These are phyloP conservation scores for Sphagnum fallax DNA, from an alignment of 228 moss, liverwort and hornwort genomes.

Conservation along the genomic window DNA sequence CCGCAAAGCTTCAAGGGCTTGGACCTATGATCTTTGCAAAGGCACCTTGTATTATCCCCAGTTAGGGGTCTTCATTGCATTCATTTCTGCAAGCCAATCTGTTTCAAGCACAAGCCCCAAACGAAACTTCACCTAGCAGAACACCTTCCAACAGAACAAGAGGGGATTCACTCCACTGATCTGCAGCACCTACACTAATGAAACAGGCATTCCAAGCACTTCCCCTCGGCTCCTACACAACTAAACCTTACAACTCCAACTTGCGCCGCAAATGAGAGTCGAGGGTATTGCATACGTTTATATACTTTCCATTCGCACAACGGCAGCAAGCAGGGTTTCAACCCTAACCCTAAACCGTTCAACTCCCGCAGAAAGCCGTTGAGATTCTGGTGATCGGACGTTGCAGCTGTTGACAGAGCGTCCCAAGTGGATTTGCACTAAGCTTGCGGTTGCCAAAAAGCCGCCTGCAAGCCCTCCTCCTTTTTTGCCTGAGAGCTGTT, in stretches of 20 bases:
- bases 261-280: background rate
- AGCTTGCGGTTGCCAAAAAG: background rate
- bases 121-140: background rate
- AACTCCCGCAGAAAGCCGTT: constrained; percentile 4
- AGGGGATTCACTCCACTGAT: background rate
- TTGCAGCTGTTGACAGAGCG: constrained; percentile 5
- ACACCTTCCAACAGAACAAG: background rate
- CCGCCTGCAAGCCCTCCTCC: constrained; percentile 1
- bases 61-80: constrained; percentile 1
- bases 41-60: too few species aligned
- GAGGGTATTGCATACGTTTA: background rate
- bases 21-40: constrained; percentile 4
- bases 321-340: too few species aligned
- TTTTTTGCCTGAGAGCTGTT: constrained; percentile 5
- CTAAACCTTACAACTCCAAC: background rate
- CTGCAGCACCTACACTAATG: background rate
- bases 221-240: rapidly evolving
- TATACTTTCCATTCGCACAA: background rate
- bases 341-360: too few species aligned
- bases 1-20: constrained; percentile 1
- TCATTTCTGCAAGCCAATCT: background rate
- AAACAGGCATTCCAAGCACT: background rate
- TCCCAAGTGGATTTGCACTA: background rate
- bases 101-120: background rate
- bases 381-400: constrained; percentile 5